Conservation (phyloP, 164 flowering plant genomes). For the Nymphaea colorata region DNA sequence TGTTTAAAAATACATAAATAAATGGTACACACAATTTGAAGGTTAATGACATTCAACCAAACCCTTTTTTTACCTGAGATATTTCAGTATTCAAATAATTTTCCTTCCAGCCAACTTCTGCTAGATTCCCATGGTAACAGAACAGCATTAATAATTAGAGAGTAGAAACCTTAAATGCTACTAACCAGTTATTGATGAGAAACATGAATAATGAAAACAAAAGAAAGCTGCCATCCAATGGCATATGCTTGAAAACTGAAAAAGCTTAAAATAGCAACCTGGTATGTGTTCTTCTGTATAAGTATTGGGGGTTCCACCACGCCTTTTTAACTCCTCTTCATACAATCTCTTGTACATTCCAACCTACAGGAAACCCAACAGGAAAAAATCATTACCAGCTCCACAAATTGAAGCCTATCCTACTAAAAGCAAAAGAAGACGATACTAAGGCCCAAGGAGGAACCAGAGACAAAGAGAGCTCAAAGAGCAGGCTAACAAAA, state of each 20-base stretch:
- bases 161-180: background rate
- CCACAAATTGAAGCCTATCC: no score
- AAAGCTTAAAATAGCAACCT: constrained; percentile 23
- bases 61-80: constrained; percentile 37
- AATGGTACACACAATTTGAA: background rate
- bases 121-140: background rate
- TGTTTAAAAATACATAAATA: constrained; percentile 6
- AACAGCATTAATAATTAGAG: background rate
- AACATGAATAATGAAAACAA: no score
- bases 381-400: background rate
- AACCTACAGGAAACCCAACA: constrained; percentile 29
- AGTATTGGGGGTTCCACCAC: constrained; percentile 19
- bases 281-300: constrained; percentile 21
- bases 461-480: no score
- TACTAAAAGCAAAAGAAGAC: no score
- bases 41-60: background rate
- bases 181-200: no score
- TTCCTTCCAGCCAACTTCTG: constrained; percentile 42
- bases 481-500: no score
- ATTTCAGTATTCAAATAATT: constrained; percentile 40
- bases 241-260: no score
- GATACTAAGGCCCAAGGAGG: no score
- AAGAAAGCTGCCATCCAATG: no score
- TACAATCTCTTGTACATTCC: constrained; percentile 87
- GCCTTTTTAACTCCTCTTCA: constrained; percentile 76